A percentile compares a stretch with the other conserved stretches of the same genome.
Evolutionary conservation across 805 yeast genomes (phyloP).

Genomic region (Monosporozyma yasuniensis): DNA sequence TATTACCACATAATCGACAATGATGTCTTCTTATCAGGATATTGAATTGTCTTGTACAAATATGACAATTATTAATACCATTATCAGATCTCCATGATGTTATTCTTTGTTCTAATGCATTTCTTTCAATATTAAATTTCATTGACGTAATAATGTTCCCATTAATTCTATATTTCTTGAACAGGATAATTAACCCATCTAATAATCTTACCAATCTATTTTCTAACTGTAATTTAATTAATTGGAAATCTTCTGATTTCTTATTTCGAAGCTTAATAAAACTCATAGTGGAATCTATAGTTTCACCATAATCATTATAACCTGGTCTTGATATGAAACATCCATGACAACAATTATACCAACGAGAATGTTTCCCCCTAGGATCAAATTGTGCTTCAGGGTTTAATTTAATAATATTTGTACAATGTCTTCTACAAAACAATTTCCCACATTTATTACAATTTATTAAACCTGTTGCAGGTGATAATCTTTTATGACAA

Average conservation of each 20-base stretch:
- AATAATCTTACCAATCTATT: conserved; percentile 46
- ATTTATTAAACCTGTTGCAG: conserved; percentile 37
- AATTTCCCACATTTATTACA: conserved; percentile 72
- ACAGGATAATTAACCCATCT: conserved; percentile 22
- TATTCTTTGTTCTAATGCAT: conserved; percentile 38
- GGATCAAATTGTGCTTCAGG: conserved; percentile 40
- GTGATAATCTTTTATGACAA: conserved; percentile 51
- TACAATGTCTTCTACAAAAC: conserved; percentile 58
- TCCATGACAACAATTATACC: conserved; percentile 59
- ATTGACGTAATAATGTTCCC: conserved; percentile 19
- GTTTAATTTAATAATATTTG: conserved; percentile 43
- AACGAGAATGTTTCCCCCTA: conserved; percentile 37
- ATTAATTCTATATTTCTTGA: conserved; percentile 14
- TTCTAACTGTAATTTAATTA: conserved; percentile 51
- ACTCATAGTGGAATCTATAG: conserved; percentile 36
- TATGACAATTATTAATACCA: conserved; percentile 43
- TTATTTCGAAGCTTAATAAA: conserved; percentile 37
- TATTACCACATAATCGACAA: conserved; percentile 78
- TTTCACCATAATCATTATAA: conserved; percentile 38
- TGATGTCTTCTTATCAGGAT: conserved; percentile 70
- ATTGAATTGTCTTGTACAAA: conserved; percentile 53
- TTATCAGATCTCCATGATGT: conserved; percentile 60
- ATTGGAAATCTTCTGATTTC: conserved; percentile 39
- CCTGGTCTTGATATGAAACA: conserved; percentile 56
- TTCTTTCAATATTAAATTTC: conserved; percentile 25